A percentile compares a stretch with the other conserved stretches of the same genome.
These are phyloP conservation scores for Tulasnella sp. DNA, from an alignment of 768 basidiomycete species.

Conservation along the genomic window DNA sequence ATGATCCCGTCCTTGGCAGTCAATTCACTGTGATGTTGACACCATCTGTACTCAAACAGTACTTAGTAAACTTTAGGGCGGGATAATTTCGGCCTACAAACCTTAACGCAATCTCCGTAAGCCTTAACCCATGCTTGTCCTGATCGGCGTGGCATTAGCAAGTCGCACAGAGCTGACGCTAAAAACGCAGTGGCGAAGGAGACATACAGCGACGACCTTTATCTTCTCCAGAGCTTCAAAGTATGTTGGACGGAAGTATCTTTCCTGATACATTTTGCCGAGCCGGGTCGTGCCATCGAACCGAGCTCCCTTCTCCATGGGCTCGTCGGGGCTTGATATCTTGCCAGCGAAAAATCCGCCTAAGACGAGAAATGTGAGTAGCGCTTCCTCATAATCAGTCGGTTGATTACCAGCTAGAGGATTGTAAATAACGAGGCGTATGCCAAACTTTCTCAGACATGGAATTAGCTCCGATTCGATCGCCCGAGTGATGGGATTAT, in stretches of 20 bases:
- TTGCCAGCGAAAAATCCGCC: slow-evolving; percentile 51
- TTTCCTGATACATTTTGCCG: slow-evolving; percentile 36
- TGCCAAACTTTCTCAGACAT: slow-evolving; percentile 16
- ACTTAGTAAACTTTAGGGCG: background rate
- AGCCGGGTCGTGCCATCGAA: slow-evolving; percentile 28
- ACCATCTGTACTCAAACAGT: slow-evolving; percentile 32
- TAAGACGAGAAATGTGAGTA: background rate
- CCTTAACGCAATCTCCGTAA: slow-evolving; percentile 41
- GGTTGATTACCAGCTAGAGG: slow-evolving; percentile 13
- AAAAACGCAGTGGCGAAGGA: background rate
- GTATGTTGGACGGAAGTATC: slow-evolving; percentile 35
- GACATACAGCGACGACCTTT: slow-evolving; percentile 31
- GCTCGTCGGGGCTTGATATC: slow-evolving; percentile 27
- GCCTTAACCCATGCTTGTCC: slow-evolving; percentile 36
- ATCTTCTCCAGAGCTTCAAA: slow-evolving; percentile 31
- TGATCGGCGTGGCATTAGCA: slow-evolving; percentile 15
- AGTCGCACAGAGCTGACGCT: background rate
- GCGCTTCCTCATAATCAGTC: background rate
- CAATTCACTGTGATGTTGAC: slow-evolving; percentile 43
- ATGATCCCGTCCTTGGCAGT: slow-evolving; percentile 36
- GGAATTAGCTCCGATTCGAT: slow-evolving; percentile 17
- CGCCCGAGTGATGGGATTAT: slow-evolving; percentile 15
- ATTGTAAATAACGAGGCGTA: slow-evolving; percentile 16
- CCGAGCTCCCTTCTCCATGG: slow-evolving; percentile 28
- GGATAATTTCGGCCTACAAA: background rate